Evolutionary conservation across 345 rosid species (phyloP), one percentile per base, ranked within the genome.

Genomic region (Eucalyptus pauciflora): DNA sequence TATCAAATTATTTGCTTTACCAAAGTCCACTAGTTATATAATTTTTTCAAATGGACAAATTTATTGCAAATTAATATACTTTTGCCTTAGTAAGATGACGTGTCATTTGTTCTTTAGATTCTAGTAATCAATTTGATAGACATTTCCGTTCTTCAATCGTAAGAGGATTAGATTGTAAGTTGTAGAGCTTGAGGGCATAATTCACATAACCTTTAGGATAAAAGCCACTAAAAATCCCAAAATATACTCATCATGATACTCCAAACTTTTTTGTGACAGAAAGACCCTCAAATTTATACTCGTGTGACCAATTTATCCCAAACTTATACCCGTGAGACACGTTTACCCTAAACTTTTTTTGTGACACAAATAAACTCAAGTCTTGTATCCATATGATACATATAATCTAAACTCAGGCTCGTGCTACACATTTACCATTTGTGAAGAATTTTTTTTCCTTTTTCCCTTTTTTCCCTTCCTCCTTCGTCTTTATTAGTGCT

Each of bases 241-340:
- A 56, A 22, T 56, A 9, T 22, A 22, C 6, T 25, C 13, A 24
- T 9, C 29, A 2, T 24, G 62, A 56, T 24, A 56, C 29, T 24
- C 62, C 29, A 9, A 24, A 10, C 6, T 10, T 56, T 56, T 56
- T 56, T 56, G 62, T 56, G 62, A 24, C 2, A 22, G 6, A 56
- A 56, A 56, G 13, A 56, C 27, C 29, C 62, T 56, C 62, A 24
- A 56, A 56, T 8, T 56, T 25, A 56, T 2, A 56, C 6, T 24
- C 3, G 29, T 9, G 3, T 10, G 29, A 56, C 11, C 6, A 10
- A 24, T 56, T 24, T 22, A 56, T 25, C 13, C 3, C 13, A 24
- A 56, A 56, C 29, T 56, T 56, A 10, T 56, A 56, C 13, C 0
- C 0, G 1, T 56, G 0, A 56, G 13, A 22, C 13, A 24, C 2